Evolutionary conservation across 345 rosid species (phyloP).

Genomic region (Gossypium ekmanianum): DNA sequence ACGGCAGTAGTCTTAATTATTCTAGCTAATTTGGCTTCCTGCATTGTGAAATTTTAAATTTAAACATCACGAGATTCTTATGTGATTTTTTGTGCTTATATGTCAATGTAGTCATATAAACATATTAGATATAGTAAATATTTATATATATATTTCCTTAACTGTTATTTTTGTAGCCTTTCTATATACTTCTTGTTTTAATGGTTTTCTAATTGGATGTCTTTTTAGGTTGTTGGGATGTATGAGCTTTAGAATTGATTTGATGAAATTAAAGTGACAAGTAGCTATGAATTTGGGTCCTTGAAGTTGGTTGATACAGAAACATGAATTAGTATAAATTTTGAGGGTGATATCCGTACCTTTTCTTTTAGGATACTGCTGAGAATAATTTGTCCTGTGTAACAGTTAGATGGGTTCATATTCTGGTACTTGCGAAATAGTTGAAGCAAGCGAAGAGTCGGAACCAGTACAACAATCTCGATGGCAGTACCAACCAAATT

Average conservation of each 20-base stretch:
- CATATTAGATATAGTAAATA: no score
- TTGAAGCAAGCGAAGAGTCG: conserved; percentile 60
- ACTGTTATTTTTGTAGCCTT: background rate
- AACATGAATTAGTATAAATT: conserved; percentile 18
- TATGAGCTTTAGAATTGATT: conserved; percentile 4
- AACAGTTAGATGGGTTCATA: conserved; percentile 56
- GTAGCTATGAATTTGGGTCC: conserved; percentile 14
- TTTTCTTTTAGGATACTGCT: background rate
- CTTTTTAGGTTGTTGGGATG: conserved; percentile 1
- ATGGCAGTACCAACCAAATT: conserved; percentile 37
- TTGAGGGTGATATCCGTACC: background rate
- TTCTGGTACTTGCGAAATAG: conserved; percentile 64
- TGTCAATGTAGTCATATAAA: background rate
- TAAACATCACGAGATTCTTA: background rate
- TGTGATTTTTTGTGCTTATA: background rate
- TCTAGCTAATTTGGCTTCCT: background rate
- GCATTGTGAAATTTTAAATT: background rate
- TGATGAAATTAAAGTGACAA: background rate
- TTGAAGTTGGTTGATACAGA: conserved; percentile 4
- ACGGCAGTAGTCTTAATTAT: background rate
- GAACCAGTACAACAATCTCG: conserved; percentile 36
- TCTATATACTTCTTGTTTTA: conserved; percentile 15
- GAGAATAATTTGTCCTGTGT: background rate
- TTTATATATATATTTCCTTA: background rate
- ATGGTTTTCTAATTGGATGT: conserved; percentile 9